phyloP scores from a whole-genome alignment of 805 yeast genomes.

The Wickerhamiella domercqiae region DNA sequence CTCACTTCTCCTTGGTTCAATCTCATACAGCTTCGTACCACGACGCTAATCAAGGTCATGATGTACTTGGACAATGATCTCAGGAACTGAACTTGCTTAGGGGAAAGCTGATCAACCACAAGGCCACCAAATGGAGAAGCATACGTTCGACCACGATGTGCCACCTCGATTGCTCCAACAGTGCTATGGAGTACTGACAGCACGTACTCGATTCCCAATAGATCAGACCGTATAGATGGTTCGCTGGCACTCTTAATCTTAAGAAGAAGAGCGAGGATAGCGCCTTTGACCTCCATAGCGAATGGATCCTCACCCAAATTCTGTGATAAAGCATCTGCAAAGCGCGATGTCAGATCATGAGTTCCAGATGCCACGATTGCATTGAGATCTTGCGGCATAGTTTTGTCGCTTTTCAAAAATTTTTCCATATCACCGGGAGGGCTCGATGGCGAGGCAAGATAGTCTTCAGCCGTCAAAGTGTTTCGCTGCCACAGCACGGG shows the following conservation, averaged over 20 bases:
- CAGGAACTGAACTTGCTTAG: conserved; percentile 12
- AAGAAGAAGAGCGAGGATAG: conserved; percentile 11
- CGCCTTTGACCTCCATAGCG: conserved; percentile 8
- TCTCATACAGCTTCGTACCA: conserved; percentile 4
- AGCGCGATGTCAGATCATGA: conserved; percentile 4
- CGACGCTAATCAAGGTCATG: conserved; percentile 10
- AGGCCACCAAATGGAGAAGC: conserved; percentile 26
- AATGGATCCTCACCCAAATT: conserved; percentile 8
- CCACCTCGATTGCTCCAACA: conserved; percentile 12
- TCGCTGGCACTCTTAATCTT: conserved; percentile 5
- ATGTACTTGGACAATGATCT: conserved; percentile 14
- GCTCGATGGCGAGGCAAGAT: conserved; percentile 4
- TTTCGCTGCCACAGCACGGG: conserved; percentile 55
- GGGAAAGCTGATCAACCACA: conserved; percentile 32
- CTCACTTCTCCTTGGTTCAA: background rate
- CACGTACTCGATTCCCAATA: conserved; percentile 9
- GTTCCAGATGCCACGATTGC: conserved; percentile 2
- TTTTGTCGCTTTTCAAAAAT: conserved; percentile 1
- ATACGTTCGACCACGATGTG: conserved; percentile 14
- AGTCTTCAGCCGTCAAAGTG: conserved; percentile 6
- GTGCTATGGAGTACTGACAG: conserved; percentile 6
- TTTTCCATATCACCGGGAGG: conserved; percentile 3
- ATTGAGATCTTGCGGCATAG: background rate
- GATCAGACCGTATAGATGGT: background rate
- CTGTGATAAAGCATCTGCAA: conserved; percentile 5